Base-by-base conservation (phyloP, 257 asterid genomes). In the Forsythia suspensa region DNA sequence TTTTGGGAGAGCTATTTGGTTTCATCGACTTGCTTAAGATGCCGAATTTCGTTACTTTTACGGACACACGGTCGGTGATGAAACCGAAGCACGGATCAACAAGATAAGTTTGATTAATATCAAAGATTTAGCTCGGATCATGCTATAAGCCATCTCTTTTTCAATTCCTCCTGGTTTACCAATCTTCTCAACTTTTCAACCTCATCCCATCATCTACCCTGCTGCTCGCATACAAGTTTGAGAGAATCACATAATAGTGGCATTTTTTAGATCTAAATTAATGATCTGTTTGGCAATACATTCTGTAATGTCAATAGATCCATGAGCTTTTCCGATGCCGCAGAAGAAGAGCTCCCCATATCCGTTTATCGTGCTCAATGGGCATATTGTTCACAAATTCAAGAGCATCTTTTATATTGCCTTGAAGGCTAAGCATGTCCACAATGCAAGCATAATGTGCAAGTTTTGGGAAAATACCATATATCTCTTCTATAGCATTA, bases 391-490 rank as follows among this genome's bases (percentile, higher is more conserved):
- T 84, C 79, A 87, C 96, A 57, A n/a, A n/a, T n/a, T n/a, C n/a
- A n/a, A n/a, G n/a, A n/a, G n/a, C n/a, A n/a, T n/a, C n/a, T n/a
- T n/a, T n/a, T n/a, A n/a, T n/a, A 75, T 87, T 89, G 70, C 98
- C 97, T 82, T 85, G 94, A 59, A 96, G 94, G 77, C 97, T 92
- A 71, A 94, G 97, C 94, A 94, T 84, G 83, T 92, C 98, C 80
- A 91, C 97, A 93, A 94, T 91, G 84, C 95, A 94, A 24, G 96
- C 97, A 87, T 91, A 91, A 73, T 92, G 97, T 39, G 93, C 91
- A 76, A 91, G 88, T 42, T 85, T 86, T 63, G 93, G 97, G 71
- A 84, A 74, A 57, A 94, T 80, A 65, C 87, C 83, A 66, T 85
- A 94, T 48, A 5, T 75, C 7, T 74, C 80, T 83, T 89, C 90